These are phyloP conservation scores for Boechera divaricarpa DNA, from an alignment of 345 rosid species.

Conservation along the genomic window DNA sequence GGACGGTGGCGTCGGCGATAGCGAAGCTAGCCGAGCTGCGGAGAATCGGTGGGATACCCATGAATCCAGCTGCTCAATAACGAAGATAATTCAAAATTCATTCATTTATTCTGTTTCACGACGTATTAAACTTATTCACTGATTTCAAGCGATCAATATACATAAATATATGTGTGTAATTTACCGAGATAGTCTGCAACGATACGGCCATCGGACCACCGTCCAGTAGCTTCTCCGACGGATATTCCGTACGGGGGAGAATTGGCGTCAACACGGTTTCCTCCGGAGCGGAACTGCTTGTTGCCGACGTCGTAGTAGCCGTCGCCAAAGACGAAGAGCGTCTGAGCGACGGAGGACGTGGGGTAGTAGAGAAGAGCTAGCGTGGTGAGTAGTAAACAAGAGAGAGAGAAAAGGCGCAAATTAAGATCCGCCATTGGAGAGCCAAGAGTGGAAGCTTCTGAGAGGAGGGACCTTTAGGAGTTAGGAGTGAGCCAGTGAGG, in stretches of 20 bases:
- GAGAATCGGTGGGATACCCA: constrained; percentile 30
- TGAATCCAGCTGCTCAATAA: constrained; percentile 17
- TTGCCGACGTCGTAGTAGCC: constrained; percentile 34
- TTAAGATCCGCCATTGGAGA: constrained; percentile 16
- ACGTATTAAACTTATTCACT: background rate
- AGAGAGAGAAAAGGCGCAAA: background rate
- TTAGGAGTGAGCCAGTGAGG: background rate
- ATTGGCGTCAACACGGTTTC: background rate
- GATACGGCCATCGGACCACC: constrained; percentile 39
- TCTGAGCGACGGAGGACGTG: constrained; percentile 8
- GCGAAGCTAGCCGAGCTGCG: constrained; percentile 17
- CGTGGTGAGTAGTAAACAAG: background rate
- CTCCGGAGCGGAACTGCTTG: constrained; percentile 15
- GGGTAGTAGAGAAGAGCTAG: constrained; percentile 13
- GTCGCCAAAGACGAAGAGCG: constrained; percentile 36
- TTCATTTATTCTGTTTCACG: background rate
- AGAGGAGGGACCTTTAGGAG: background rate
- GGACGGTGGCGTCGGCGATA: constrained; percentile 35
- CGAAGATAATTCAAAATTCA: background rate
- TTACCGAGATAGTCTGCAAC: constrained; percentile 40
- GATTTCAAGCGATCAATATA: background rate
- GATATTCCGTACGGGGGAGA: constrained; percentile 27
- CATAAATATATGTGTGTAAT: background rate
- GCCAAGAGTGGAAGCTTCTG: background rate
- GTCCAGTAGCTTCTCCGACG: constrained; percentile 29